Evolutionary conservation across 2,329 filamentous ascomycete genomes (phyloP).

Genomic region (Colletotrichum cereale): DNA sequence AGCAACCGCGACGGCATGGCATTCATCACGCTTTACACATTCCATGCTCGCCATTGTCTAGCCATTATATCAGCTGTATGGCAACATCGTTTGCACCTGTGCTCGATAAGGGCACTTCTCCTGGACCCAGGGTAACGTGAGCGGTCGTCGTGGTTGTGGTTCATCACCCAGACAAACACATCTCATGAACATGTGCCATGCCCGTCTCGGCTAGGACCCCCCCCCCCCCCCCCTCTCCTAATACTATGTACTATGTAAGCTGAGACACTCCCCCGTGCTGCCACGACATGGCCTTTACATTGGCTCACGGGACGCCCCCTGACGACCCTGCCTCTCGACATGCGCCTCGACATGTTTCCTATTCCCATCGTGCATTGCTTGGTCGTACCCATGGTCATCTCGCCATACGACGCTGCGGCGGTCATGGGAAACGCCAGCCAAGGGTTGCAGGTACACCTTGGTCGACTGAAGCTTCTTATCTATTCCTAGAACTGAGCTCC

Average conservation of each 20-base stretch:
- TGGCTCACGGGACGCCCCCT: conserved; percentile 8
- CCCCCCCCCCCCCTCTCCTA: too few species aligned
- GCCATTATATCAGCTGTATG: neutral
- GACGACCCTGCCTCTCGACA: conserved; percentile 5
- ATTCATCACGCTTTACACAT: neutral
- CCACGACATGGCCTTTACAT: neutral
- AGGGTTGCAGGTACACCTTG: neutral
- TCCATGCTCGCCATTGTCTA: neutral
- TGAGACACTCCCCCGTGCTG: conserved; percentile 23
- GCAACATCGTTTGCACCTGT: neutral
- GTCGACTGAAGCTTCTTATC: neutral
- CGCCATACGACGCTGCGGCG: neutral
- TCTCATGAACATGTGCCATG: conserved; percentile 19
- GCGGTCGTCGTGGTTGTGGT: neutral
- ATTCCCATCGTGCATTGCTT: neutral
- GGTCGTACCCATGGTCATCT: neutral
- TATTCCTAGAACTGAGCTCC: neutral
- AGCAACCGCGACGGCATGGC: neutral
- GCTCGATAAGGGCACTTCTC: neutral
- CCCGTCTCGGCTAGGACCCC: conserved; percentile 17
- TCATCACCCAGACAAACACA: conserved; percentile 8
- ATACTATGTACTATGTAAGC: too few species aligned
- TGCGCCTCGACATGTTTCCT: neutral
- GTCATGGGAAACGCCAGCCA: neutral
- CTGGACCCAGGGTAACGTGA: conserved; percentile 6